Base-by-base conservation (phyloP, 1,284 basidiomycete genomes). In the Macrocybe sp. region DNA sequence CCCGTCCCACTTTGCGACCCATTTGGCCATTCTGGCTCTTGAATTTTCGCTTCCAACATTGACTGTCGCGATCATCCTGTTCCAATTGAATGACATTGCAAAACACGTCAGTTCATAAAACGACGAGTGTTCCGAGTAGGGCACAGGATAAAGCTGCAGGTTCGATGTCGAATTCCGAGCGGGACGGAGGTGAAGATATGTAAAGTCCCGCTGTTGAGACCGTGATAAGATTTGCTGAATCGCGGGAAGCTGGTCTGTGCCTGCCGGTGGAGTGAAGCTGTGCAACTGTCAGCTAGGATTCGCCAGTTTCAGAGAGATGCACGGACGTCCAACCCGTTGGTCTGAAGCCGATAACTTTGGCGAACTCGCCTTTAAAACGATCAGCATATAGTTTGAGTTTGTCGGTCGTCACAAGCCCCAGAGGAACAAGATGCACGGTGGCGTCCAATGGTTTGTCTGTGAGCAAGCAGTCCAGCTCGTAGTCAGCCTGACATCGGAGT, bases 81-180 rank as follows among this genome's bases (percentile, higher is more conserved):
- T 78, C 85, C 81, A 96, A 60, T 81, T 74, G 32, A 92, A 71
- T 8, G 85, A 89, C 61, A 98, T 75, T 3, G 92, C 92, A 61
- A 98, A 98, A 60, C 89, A 97, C 16, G 91, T 97, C 59, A 94
- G 74, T 66, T 97, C 94, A 57, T 89, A 89, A 67, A 97, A 97
- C 33, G 89, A 93, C 44, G 91, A 95, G 64, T 99, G 95, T 63
- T 97, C 95, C 3, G 92, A 96, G 63, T 97, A 97, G 3, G 96
- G 96, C 10, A 98, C 90, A 31, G 92, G 85, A 60, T 85, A 93
- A 47, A 97, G 74, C 68, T 87, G 85, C 47, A 89, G 67, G 35
- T 76, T 66, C 14, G 78, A 54, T 11, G 83, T 85, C 6, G 89
- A 89, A 51, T 88, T 89, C 39, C 82, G 77, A 59, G 85, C 80